These are phyloP conservation scores for Clonostachys sp. DNA, from an alignment of 2,329 filamentous ascomycete species.

Conservation along the genomic window DNA sequence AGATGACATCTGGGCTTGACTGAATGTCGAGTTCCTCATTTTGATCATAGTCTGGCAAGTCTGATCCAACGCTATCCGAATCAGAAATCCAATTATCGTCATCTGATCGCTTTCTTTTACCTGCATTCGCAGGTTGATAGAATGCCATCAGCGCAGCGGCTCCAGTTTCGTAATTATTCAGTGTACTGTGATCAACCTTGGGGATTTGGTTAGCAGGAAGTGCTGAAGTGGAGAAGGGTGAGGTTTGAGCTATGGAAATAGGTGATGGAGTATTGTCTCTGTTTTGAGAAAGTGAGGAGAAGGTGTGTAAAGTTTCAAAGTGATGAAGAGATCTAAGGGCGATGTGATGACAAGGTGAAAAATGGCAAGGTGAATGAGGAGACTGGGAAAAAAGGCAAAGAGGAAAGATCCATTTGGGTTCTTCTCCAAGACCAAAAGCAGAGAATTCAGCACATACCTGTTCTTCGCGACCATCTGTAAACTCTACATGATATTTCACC, in stretches of 20 bases:
- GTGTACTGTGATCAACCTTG: constrained; percentile 21
- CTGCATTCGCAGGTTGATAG: background rate
- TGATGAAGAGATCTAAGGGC: background rate
- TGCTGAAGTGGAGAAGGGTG: no score
- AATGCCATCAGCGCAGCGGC: constrained; percentile 15
- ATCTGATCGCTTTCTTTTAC: no score
- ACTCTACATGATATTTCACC: constrained; percentile 31
- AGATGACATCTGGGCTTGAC: background rate
- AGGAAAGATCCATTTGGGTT: no score
- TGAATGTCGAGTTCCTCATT: constrained; percentile 8
- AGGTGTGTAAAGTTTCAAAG: background rate
- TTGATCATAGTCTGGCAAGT: constrained; percentile 17
- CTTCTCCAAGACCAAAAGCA: background rate
- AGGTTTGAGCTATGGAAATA: no score
- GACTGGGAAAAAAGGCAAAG: no score
- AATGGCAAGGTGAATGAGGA: background rate
- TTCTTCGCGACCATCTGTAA: constrained; percentile 38
- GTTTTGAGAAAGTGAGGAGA: no score
- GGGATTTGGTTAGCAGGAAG: background rate
- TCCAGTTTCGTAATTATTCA: constrained; percentile 24
- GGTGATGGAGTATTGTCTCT: no score
- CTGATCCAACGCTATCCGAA: constrained; percentile 6
- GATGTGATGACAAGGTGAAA: background rate
- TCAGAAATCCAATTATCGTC: constrained; percentile 19
- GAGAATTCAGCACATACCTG: constrained; percentile 29